Percentiles rank a stretch among this genome's conserved stretches.
Evolutionary conservation across 306 rosid species (phyloP).

Genomic region (Quercus parvula): DNA sequence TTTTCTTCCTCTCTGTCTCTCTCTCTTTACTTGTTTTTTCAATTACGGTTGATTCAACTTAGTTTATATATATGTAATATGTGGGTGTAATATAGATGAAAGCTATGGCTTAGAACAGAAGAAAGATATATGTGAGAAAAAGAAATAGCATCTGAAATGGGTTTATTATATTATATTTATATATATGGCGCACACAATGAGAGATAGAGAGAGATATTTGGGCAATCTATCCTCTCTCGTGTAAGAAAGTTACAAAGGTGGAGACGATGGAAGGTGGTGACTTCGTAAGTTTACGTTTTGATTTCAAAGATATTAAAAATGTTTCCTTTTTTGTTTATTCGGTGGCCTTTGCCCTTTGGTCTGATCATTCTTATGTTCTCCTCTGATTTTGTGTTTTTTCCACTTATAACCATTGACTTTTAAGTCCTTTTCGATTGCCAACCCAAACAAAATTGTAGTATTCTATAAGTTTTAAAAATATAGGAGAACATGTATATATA

Average conservation of each 20-base stretch:
- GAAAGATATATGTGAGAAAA: conserved; percentile 40
- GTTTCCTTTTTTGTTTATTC: background rate
- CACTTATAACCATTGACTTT: conserved; percentile 5
- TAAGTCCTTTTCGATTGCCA: background rate
- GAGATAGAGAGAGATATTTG: conserved; percentile 24
- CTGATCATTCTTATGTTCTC: background rate
- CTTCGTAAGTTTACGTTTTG: conserved; percentile 26
- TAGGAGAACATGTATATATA: no score
- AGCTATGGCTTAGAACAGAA: no score
- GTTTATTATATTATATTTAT: conserved; percentile 4
- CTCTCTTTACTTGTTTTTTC: conserved; percentile 27
- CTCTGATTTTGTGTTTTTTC: background rate
- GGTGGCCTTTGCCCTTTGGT: background rate
- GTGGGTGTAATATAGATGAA: background rate
- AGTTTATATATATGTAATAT: conserved; percentile 32
- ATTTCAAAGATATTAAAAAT: conserved; percentile 4
- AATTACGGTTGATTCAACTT: conserved; percentile 47
- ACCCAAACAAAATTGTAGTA: background rate
- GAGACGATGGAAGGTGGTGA: conserved; percentile 47
- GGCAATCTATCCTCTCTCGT: conserved; percentile 32
- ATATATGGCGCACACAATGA: background rate
- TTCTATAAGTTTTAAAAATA: no score
- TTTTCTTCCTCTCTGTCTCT: conserved; percentile 4
- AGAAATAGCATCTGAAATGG: conserved; percentile 38
- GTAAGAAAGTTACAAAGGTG: conserved; percentile 37